phyloP scores from a whole-genome alignment of 1,284 basidiomycete species.

The Ustilago loliicola region DNA sequence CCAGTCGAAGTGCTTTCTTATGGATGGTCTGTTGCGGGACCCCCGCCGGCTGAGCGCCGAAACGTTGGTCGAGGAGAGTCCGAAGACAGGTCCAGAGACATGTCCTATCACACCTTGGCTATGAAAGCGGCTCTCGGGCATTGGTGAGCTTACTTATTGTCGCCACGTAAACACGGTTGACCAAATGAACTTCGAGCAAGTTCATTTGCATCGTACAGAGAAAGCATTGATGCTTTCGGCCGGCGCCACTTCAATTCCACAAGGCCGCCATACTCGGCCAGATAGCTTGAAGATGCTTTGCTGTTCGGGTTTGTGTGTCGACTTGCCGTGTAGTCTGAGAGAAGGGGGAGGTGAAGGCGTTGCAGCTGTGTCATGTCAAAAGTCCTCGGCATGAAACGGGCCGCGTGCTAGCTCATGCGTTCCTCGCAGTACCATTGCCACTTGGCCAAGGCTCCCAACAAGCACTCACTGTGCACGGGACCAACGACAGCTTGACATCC shows the following conservation, averaged over 20 bases:
- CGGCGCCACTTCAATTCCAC: not conserved
- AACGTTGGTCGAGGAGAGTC: not conserved
- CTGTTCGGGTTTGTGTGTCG: not conserved
- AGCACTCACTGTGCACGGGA: not conserved
- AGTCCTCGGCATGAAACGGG: constrained; percentile 7
- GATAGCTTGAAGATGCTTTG: not conserved
- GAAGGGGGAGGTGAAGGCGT: not conserved
- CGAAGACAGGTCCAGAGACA: no score
- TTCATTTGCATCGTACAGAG: not conserved
- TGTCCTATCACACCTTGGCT: not conserved
- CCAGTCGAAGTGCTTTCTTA: not conserved
- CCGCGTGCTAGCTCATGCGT: constrained; percentile 2
- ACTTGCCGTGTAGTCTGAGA: not conserved
- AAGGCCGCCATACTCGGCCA: not conserved
- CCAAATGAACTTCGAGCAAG: not conserved
- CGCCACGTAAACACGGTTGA: not conserved
- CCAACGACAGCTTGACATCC: not conserved
- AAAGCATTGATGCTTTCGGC: not conserved
- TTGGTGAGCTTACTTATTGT: not conserved
- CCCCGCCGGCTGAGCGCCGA: no score
- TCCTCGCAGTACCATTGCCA: not conserved
- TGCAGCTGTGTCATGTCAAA: not conserved
- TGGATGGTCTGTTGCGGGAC: not conserved
- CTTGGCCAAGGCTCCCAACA: not conserved
- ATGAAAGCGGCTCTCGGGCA: not conserved